Conservation (phyloP, 768 basidiomycete species). For the Tulasnella sp. region DNA sequence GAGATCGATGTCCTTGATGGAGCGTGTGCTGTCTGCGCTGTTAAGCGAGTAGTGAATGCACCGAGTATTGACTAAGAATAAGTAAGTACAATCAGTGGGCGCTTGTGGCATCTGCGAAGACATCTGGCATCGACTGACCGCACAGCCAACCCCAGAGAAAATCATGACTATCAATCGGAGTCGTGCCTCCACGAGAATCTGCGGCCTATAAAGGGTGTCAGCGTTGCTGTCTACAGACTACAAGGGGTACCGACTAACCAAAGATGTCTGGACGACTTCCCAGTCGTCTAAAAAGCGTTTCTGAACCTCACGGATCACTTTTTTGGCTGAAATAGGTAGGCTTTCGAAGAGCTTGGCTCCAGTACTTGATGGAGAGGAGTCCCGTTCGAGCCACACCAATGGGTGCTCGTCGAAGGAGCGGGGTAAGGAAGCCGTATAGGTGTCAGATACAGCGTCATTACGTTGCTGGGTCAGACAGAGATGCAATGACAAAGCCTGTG, state of each 20-base stretch:
- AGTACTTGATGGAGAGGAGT: not conserved
- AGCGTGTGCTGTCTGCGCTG: slow-evolving; percentile 21
- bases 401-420: slow-evolving; percentile 66
- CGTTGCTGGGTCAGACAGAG: slow-evolving; percentile 53
- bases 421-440: slow-evolving; percentile 74
- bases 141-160: slow-evolving; percentile 90
- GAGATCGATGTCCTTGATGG: slow-evolving; percentile 55
- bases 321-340: slow-evolving; percentile 40
- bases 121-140: slow-evolving; percentile 36
- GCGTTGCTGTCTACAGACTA: not conserved
- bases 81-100: slow-evolving; percentile 4
- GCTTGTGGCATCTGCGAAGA: not conserved
- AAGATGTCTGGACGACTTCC: slow-evolving; percentile 22
- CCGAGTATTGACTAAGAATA: slow-evolving; percentile 70
- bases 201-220: not conserved
- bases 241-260: slow-evolving; percentile 19
- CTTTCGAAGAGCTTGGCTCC: slow-evolving; percentile 29
- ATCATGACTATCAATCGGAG: slow-evolving; percentile 27
- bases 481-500: slow-evolving; percentile 73
- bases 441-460: slow-evolving; percentile 42
- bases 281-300: slow-evolving; percentile 50
- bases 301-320: slow-evolving; percentile 34
- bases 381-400: slow-evolving; percentile 56
- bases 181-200: not conserved
- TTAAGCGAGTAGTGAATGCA: slow-evolving; percentile 46